Evolutionary conservation across 371 early-diverging fungal genomes (phyloP), one percentile per base, ranked within the genome.

Genomic region (Nematocida sp.): DNA sequence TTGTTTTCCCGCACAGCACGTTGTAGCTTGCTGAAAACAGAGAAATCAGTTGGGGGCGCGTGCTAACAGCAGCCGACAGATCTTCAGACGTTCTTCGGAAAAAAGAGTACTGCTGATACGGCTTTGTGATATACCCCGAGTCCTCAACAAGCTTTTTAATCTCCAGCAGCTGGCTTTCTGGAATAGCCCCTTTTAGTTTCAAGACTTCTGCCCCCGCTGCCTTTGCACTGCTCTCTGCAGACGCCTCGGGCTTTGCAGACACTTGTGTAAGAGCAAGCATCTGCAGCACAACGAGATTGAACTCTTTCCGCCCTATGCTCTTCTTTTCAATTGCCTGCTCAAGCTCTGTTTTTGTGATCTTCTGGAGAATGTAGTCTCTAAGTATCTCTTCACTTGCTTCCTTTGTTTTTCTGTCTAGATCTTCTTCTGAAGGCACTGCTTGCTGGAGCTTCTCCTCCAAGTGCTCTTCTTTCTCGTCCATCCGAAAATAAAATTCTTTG

Each of bases 61-160:
- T 48, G 31, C 45, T 70, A 11, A 70, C 53, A 1, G 62, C 62
- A 38, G 23, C 46, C 8, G 74, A 70, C 21, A 70, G 62, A 27
- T 70, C 63, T 27, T 70, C 74, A 17, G 74, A 60, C n/a, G 58
- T 70, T 23, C 74, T 58, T 50, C 56, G 40, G 27, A 60, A 70
- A 2, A 70, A 15, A 19, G 74, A 70, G 36, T 70, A 60, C 36
- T 70, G 74, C 63, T 70, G 74, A 5, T 36, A 23, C 25, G 74
- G 2, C 62, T 60, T 70, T 19, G 8, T 17, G 1, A 13, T 23
- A 32, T 70, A 70, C 0, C 15, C 8, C n/a, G 74, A 2, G 27
- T 50, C 63, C 25, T 70, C 74, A 21, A 70, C 7, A 31, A 38
- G 43, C 43, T 50, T 50, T 32, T 57, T 57, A 23, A 70, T 36